Percentiles rank a stretch among this genome's conserved stretches.
These are phyloP conservation scores for Serendipita sp. DNA, from an alignment of 768 basidiomycete genomes.

Conservation along the genomic window DNA sequence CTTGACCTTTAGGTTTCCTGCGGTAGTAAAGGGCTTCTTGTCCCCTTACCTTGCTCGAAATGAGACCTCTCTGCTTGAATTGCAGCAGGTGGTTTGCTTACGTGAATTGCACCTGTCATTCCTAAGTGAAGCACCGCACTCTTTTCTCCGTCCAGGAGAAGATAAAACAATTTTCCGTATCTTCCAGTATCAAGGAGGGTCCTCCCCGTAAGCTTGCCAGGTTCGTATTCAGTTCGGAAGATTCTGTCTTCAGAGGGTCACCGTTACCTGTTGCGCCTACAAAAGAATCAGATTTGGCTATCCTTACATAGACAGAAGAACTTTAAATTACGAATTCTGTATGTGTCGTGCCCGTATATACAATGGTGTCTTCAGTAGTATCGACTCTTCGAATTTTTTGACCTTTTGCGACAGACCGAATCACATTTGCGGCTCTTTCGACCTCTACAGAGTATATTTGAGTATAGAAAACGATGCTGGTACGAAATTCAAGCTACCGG, in stretches of 20 bases:
- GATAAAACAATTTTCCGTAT: constrained; percentile 45
- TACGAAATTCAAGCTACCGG: constrained; percentile 21
- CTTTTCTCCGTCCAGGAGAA: constrained; percentile 40
- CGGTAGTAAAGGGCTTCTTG: constrained; percentile 32
- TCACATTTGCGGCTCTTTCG: constrained; percentile 42
- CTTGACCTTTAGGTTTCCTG: constrained; percentile 25
- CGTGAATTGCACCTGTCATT: constrained; percentile 75
- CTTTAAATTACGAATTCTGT: constrained; percentile 39
- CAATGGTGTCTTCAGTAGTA: constrained; percentile 41
- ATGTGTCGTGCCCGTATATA: constrained; percentile 41
- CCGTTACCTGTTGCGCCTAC: constrained; percentile 9
- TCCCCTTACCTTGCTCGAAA: constrained; percentile 30
- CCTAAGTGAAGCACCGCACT: constrained; percentile 65
- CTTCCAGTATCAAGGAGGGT: constrained; percentile 48
- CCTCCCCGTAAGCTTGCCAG: constrained; percentile 30
- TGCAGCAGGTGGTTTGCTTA: constrained; percentile 12
- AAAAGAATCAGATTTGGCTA: neutral
- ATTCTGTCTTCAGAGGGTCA: neutral
- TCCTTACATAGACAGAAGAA: neutral
- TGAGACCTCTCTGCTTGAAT: neutral
- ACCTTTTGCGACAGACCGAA: constrained; percentile 34
- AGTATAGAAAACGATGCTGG: neutral
- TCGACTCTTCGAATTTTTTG: constrained; percentile 41
- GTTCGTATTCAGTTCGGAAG: constrained; percentile 36
- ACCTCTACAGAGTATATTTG: constrained; percentile 33